Evolutionary conservation across 2,329 filamentous ascomycete species (phyloP), one percentile per base, ranked within the genome.

Genomic region (Microdochium paspali): DNA sequence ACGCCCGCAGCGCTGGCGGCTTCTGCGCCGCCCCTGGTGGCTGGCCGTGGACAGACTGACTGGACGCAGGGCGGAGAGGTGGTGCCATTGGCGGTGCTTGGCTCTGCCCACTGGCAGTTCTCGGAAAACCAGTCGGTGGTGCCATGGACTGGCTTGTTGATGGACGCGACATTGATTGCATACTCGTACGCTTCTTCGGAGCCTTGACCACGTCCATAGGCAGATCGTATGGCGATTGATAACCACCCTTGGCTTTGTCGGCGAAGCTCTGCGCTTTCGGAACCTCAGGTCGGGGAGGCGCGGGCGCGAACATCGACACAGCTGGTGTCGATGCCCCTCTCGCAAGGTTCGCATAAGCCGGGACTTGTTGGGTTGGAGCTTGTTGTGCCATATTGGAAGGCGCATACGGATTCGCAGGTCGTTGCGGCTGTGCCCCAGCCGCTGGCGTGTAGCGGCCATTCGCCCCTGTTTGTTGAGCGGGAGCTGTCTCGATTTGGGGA

Each of bases 171-270:
- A 76, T 66, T 46, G 78, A 77, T 49, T 79, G 79, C 57, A 77
- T 72, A 58, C 77, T 81, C 5, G 71, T 64, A 46, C 84, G 73
- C 70, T 85, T 84, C 63, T 82, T 74, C 58, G 85, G 44, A 24
- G 74, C 81, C 55, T 85, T 85, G 24, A 85, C 78, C 25, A 98
- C 77, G 47, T 96, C 91, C 66, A 93, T 87, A 3, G 93, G 93
- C 20, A 98, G 73, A 67, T 98, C 94, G 58, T 96, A 98, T 0
- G 93, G 93, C 20, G 91, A 97, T 44, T 85, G 78, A 62, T 98
- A 98, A 7, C 91, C 90, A 48, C 87, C 87, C 66, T 95, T 97
- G 3, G 88, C 72, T 64, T 94, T 94, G 64, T 91, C 85, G 5
- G 79, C 88, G 65, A 95, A 98, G 65, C 91, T 97, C 61, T 94